phyloP scores from a whole-genome alignment of 1,139 yeast genomes.

The Geotrichum histeridarum region DNA sequence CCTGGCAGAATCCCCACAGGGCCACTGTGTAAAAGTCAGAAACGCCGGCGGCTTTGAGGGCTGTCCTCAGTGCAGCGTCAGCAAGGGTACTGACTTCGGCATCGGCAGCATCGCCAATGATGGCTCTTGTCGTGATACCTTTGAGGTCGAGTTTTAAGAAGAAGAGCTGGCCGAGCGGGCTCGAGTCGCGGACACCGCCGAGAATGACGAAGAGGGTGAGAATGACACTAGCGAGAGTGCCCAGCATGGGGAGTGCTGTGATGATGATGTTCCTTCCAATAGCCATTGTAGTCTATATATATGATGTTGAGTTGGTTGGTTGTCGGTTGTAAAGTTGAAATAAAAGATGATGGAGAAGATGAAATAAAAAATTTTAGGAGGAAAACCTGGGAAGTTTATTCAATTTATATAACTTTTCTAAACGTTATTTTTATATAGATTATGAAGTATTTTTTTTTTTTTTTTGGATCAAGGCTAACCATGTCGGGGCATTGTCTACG shows the following conservation, averaged over 20 bases:
- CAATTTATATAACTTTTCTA: too few species aligned
- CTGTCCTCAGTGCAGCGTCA: slow-evolving; percentile 21
- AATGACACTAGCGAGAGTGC: slow-evolving; percentile 40
- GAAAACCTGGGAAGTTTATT: too few species aligned
- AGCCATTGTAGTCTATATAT: too few species aligned
- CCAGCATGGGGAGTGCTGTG: slow-evolving; percentile 39
- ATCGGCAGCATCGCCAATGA: slow-evolving; percentile 22
- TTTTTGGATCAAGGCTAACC: too few species aligned
- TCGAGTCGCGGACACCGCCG: slow-evolving; percentile 38
- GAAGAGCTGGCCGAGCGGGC: slow-evolving; percentile 37
- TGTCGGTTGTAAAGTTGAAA: not conserved
- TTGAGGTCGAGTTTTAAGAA: slow-evolving; percentile 42
- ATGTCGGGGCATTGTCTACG: too few species aligned
- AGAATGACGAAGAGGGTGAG: slow-evolving; percentile 41
- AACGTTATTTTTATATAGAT: too few species aligned
- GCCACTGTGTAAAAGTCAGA: slow-evolving; percentile 60
- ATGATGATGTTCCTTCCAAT: slow-evolving; percentile 34
- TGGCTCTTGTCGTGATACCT: slow-evolving; percentile 24
- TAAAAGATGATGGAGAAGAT: not conserved
- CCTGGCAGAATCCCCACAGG: slow-evolving; percentile 72
- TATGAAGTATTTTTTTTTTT: too few species aligned
- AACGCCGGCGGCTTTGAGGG: slow-evolving; percentile 44
- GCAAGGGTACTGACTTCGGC: slow-evolving; percentile 16
- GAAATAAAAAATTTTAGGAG: not conserved
- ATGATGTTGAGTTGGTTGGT: slow-evolving; percentile 32